phyloP scores from a whole-genome alignment of 176 grass and related monocot species.

The Puccinellia tenuiflora region DNA sequence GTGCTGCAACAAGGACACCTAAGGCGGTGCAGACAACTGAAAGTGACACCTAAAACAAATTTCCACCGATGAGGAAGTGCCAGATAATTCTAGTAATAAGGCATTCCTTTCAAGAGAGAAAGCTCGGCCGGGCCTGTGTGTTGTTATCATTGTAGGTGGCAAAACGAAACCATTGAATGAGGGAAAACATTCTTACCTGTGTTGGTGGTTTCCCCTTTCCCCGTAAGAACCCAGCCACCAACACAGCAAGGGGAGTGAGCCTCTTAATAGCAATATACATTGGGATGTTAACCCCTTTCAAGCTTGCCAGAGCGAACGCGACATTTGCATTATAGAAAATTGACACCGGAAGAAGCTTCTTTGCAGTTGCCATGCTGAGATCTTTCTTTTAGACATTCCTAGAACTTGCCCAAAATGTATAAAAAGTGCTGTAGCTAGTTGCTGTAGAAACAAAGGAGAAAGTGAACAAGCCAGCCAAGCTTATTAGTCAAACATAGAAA shows the following conservation, averaged over 20 bases:
- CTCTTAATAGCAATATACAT: slow-evolving; percentile 99
- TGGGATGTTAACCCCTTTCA: slow-evolving; percentile 97
- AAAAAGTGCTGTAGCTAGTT: slow-evolving; percentile 71
- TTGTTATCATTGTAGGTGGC: not conserved
- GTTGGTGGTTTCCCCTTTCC: slow-evolving; percentile 79
- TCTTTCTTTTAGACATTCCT: slow-evolving; percentile 74
- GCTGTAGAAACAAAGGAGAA: slow-evolving; percentile 36
- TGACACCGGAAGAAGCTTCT: slow-evolving; percentile 82
- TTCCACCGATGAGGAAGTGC: slow-evolving; percentile 6
- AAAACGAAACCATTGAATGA: not conserved
- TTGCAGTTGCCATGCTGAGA: slow-evolving; percentile 58
- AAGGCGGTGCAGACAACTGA: slow-evolving; percentile 77
- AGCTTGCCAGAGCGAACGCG: slow-evolving; percentile 89
- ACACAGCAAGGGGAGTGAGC: slow-evolving; percentile 87
- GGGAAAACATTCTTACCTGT: slow-evolving; percentile 34
- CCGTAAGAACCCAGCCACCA: slow-evolving; percentile 51
- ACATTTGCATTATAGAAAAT: slow-evolving; percentile 99
- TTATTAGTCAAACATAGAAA: not conserved
- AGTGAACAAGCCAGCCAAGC: slow-evolving; percentile 4
- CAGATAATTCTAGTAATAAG: not conserved
- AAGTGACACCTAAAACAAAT: slow-evolving; percentile 69
- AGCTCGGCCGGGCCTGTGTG: not conserved
- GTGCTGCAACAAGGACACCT: slow-evolving; percentile 83
- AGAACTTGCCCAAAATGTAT: slow-evolving; percentile 73
- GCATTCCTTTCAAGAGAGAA: not conserved